Evolutionary conservation across 164 flowering plant species (phyloP).

Genomic region (Kalanchoe fedtschenkoi): DNA sequence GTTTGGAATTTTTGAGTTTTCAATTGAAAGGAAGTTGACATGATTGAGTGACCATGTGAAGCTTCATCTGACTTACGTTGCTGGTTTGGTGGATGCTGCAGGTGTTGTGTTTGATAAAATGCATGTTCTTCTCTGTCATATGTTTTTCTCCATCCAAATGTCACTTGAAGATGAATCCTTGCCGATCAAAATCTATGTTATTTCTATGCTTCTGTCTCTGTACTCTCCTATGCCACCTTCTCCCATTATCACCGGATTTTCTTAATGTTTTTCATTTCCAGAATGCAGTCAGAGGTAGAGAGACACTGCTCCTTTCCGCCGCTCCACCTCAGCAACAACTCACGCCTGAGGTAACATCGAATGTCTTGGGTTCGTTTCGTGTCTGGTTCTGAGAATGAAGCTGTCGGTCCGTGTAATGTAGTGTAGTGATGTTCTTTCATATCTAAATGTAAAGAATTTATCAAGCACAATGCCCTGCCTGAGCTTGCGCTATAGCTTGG

Average conservation of each 20-base stretch:
- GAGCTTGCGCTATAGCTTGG: not conserved
- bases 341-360: constrained; percentile 3
- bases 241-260: no score
- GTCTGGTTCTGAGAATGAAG: constrained; percentile 32
- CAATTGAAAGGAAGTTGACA: no score
- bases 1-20: no score
- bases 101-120: no score
- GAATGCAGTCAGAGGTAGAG: not conserved
- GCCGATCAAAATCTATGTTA: not conserved
- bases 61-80: no score
- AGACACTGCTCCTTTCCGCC: not conserved
- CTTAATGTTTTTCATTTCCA: not conserved
- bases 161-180: no score
- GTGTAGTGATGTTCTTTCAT: constrained; percentile 20
- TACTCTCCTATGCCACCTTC: no score
- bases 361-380: constrained; percentile 10
- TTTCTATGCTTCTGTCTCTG: not conserved
- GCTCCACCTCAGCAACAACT: not conserved
- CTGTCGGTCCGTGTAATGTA: constrained; percentile 29
- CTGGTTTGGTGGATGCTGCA: no score
- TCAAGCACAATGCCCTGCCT: constrained; percentile 4
- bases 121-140: no score
- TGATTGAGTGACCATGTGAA: no score
- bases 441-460: constrained; percentile 16
- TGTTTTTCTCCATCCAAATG: no score